phyloP scores from a whole-genome alignment of 2,329 filamentous ascomycete genomes.

The Ascochyta lentis region DNA sequence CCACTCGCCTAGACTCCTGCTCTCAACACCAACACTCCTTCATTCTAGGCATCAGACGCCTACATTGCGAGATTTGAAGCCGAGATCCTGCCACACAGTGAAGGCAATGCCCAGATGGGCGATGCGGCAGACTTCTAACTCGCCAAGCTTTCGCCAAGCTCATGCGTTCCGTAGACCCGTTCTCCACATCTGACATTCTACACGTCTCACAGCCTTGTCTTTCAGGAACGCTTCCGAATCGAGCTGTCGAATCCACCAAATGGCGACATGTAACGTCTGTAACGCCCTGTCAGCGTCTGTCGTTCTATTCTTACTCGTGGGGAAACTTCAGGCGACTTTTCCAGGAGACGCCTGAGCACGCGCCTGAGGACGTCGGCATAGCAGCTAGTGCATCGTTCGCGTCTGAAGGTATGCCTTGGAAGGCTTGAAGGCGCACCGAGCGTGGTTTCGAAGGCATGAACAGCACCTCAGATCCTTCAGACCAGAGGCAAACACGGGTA shows the following conservation, averaged over 20 bases:
- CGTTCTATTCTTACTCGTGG: conserved; percentile 20
- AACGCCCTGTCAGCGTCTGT: conserved; percentile 11
- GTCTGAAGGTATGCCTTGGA: conserved; percentile 14
- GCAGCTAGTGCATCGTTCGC: conserved; percentile 18
- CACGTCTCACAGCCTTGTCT: conserved; percentile 28
- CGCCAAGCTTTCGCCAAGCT: conserved; percentile 30
- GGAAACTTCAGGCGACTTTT: conserved; percentile 8
- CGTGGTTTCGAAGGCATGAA: conserved; percentile 10
- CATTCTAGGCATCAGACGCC: neutral
- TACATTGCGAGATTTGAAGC: neutral
- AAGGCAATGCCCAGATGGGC: neutral
- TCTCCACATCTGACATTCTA: conserved; percentile 24
- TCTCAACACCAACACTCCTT: neutral
- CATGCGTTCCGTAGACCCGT: conserved; percentile 20
- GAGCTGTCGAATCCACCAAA: conserved; percentile 12
- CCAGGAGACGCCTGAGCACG: neutral
- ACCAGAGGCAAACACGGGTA: neutral
- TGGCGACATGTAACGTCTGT: conserved; percentile 25
- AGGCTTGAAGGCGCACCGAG: conserved; percentile 1
- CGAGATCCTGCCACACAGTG: neutral
- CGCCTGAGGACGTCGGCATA: conserved; percentile 17
- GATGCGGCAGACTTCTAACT: conserved; percentile 19
- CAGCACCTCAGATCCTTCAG: neutral
- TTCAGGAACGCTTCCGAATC: conserved; percentile 9
- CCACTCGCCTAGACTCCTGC: neutral